Conservation (phyloP, 2,329 filamentous ascomycete species). For the Rachicladosporium sp. region DNA sequence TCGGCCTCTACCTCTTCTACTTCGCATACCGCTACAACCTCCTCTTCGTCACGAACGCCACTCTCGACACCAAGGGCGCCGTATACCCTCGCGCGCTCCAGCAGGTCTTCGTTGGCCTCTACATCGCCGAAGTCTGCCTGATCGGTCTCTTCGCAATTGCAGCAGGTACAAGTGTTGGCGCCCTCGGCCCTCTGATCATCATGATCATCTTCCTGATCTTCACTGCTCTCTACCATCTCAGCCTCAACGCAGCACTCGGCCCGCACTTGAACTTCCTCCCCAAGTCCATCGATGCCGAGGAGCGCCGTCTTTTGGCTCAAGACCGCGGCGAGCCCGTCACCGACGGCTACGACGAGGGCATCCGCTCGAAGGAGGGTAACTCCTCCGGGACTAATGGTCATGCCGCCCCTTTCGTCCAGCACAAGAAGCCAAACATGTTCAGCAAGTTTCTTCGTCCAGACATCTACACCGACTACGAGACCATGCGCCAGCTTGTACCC, state of each 20-base stretch:
- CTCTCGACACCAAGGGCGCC: slow-evolving; percentile 76
- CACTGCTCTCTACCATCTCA: slow-evolving; percentile 62
- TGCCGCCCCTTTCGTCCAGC: slow-evolving; percentile 19
- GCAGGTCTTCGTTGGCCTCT: slow-evolving; percentile 73
- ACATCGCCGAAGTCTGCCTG: slow-evolving; percentile 69
- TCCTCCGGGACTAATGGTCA: slow-evolving; percentile 12
- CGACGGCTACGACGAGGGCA: slow-evolving; percentile 12
- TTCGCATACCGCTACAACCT: slow-evolving; percentile 84
- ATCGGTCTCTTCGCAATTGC: slow-evolving; percentile 69
- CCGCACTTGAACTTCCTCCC: slow-evolving; percentile 71
- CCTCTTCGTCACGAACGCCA: slow-evolving; percentile 70
- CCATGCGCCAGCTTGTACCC: slow-evolving; percentile 58
- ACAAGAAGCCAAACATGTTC: slow-evolving; percentile 46
- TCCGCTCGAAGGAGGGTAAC: slow-evolving; percentile 11
- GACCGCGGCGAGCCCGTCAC: slow-evolving; percentile 15
- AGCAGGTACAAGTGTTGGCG: slow-evolving; percentile 37
- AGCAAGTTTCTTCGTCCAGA: slow-evolving; percentile 66
- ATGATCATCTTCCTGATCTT: slow-evolving; percentile 69
- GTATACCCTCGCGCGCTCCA: slow-evolving; percentile 80
- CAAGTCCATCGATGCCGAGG: slow-evolving; percentile 26
- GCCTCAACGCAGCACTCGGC: slow-evolving; percentile 58
- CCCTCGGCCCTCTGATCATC: slow-evolving; percentile 55
- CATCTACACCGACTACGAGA: slow-evolving; percentile 58
- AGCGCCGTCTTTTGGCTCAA: slow-evolving; percentile 23
- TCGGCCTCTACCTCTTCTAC: slow-evolving; percentile 72